phyloP scores from a whole-genome alignment of 768 basidiomycete genomes.

The Calocera viscosa region DNA sequence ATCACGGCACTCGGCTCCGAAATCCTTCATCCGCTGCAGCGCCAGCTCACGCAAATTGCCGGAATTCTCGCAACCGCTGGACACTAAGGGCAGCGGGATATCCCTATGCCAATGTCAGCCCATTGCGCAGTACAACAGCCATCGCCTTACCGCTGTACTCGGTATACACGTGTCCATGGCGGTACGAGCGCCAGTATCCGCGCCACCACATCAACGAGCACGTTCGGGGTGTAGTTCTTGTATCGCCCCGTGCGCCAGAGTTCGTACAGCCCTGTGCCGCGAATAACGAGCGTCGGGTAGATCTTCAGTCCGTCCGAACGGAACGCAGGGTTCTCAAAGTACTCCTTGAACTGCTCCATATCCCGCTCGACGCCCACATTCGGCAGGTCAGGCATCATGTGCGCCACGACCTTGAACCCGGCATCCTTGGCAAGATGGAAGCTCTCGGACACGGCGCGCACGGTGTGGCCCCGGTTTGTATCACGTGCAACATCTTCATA shows the following conservation, averaged over 20 bases:
- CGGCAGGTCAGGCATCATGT: constrained; percentile 99
- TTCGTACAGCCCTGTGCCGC: constrained; percentile 92
- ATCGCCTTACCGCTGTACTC: constrained; percentile 69
- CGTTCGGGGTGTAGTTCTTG: constrained; percentile 99
- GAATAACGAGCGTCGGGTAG: constrained; percentile 94
- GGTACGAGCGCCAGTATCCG: constrained; percentile 91
- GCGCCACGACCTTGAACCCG: constrained; percentile 98
- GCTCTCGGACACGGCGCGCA: constrained; percentile 89
- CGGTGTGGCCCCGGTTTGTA: constrained; percentile 97
- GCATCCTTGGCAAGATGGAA: constrained; percentile 98
- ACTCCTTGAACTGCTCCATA: constrained; percentile 97
- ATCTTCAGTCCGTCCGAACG: constrained; percentile 95
- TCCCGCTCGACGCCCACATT: constrained; percentile 97
- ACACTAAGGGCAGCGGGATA: constrained; percentile 91
- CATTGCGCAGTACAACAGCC: neutral
- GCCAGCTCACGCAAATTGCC: constrained; percentile 95
- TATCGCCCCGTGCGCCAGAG: constrained; percentile 94
- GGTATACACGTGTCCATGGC: constrained; percentile 97
- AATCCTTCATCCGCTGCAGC: constrained; percentile 95
- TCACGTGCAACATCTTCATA: constrained; percentile 99
- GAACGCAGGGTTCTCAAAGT: constrained; percentile 97
- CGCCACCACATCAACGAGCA: constrained; percentile 93
- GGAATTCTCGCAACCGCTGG: constrained; percentile 93
- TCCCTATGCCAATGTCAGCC: constrained; percentile 42
- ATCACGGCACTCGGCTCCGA: constrained; percentile 93